Evolutionary conservation across 306 rosid species (phyloP), one percentile per base, ranked within the genome.

Genomic region (Styphnolobium japonicum): DNA sequence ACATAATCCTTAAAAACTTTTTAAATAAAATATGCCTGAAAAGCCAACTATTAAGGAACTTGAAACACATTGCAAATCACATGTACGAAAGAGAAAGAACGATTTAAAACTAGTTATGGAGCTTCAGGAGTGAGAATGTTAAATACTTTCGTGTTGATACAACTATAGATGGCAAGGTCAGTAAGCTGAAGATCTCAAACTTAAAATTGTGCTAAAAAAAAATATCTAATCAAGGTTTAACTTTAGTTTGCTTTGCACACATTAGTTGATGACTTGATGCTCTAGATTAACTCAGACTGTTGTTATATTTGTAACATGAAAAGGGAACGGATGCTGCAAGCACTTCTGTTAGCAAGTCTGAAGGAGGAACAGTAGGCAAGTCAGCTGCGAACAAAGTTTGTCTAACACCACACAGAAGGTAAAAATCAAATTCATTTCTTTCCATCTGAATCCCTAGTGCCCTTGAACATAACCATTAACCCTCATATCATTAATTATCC

Each of bases 401-500:
- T 63, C 85, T 6, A 66, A 27, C 80, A 69, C 68, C 83, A 46
- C 7, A 43, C 4, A 65, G 43, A 88, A 88, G 97, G 97, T 92
- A 82, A 37, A 71, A 29, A 69, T 73, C 48, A 62, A 73, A 73
- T 61, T 65, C 61, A 80, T 72, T 71, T 75, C 37, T 37, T 46
- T 33, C 19, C 64, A 14, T 19, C 71, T 70, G 39, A 58, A 45
- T 71, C 46, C 14, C 15, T 37, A 56, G 68, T 33, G 36, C 71
- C 58, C 42, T 57, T 23, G 21, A 61, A 58, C 15, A 11, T 48
- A 57, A 22, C 51, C 66, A 40, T 18, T 36, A 61, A 18, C 43
- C 74, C 29, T 65, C 55, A 14, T 46, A 45, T 55, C 83, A 46
- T 77, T 18, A 45, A 40, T 53, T 22, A 14, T 56, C 63, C 61